Conservation (phyloP, 345 rosid species). For the Populus pruinosa region DNA sequence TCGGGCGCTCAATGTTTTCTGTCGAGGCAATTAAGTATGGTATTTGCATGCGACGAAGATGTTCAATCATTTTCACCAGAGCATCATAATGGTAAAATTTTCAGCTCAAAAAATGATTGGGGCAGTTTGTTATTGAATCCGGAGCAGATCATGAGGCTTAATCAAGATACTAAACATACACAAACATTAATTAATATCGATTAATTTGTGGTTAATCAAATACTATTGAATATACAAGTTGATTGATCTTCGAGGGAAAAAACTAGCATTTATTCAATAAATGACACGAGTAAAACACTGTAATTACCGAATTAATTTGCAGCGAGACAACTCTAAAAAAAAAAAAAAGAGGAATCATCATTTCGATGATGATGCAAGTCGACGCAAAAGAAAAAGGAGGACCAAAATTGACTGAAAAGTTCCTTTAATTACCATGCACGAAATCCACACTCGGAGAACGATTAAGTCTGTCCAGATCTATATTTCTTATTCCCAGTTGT, state of each 20-base stretch:
- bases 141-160: neutral
- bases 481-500: too few relatives aligned
- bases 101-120: neutral
- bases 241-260: neutral
- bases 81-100: neutral
- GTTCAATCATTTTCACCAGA: conserved; percentile 13
- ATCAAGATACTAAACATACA: too few relatives aligned
- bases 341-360: too few relatives aligned
- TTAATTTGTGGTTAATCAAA: neutral
- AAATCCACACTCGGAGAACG: neutral
- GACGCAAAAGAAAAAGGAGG: neutral
- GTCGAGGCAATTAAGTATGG: conserved; percentile 16
- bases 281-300: too few relatives aligned
- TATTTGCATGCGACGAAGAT: conserved; percentile 20
- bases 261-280: too few relatives aligned
- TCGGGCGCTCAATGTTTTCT: neutral
- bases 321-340: too few relatives aligned
- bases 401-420: neutral
- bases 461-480: too few relatives aligned
- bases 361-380: neutral
- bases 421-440: neutral
- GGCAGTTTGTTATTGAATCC: neutral
- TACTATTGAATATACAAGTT: neutral
- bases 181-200: too few relatives aligned
- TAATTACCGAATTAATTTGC: too few relatives aligned